Base-by-base conservation (phyloP, 2,329 filamentous ascomycete species). In the Aureobasidium uvarum region DNA sequence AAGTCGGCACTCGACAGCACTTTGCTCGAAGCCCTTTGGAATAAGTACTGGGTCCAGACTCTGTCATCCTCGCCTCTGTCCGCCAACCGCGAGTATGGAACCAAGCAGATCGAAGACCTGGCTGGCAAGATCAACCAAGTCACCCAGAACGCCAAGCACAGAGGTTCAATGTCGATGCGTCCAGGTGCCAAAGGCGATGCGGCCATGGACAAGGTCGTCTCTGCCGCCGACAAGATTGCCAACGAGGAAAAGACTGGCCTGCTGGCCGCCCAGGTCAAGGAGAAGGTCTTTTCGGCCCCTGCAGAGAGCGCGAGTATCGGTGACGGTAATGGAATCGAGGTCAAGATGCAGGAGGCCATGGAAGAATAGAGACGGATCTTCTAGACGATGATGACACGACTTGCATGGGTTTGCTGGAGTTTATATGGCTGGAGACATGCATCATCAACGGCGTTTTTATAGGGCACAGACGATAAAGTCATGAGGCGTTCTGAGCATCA, bases 31-130 rank as follows among this genome's bases (percentile, higher is more conserved):
- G 84, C 92, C 60, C 82, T 99, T 36, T 98, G 95, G 95, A 96
- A 97, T 81, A 98, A 98, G 78, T 99, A 99, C 82, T 96, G 92
- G 95, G 93, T 97, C 39, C 91, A 96, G 74, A 99, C 95, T 6
- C 85, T 99, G 23, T 96, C 92, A 38, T 91, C 96, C 72, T 95
- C 88, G 71, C 93, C 94, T 25, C 84, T 97, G 5, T 88, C 96
- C 72, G 92, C 91, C 65, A 98, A 96, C 74, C 90, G 93, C 68
- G 94, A 97, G 71, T 99, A 93, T 74, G 89, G 89, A 62, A 96
- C 89, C 72, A 95, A 93, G 77, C 93, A 97, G 77, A 95, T 99
- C 78, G 81, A 88, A 56, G 95, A 99, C 76, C 82, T 98, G 50
- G 89, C 89, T 46, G 86, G 87, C 69, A 97, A 96, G 80, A 89